Evolutionary conservation across 192 early-diverging fungal species (phyloP).

Genomic region (Helicostylum pulchrum): DNA sequence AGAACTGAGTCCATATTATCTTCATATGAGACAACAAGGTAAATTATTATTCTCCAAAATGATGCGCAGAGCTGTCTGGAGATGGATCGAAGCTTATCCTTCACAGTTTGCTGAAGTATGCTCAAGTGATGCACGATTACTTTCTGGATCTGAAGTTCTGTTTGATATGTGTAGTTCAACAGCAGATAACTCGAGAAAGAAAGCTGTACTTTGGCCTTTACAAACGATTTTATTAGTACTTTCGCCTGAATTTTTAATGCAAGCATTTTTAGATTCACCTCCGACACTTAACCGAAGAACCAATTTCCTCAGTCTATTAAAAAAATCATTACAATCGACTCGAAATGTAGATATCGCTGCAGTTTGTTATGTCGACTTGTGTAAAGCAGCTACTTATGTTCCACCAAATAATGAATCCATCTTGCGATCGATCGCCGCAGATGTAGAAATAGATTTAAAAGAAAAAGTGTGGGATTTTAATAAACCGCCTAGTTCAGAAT

Average conservation of each 20-base stretch:
- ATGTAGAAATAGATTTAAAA: constrained; percentile 68
- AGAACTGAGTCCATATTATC: constrained; percentile 49
- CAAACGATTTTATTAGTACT: constrained; percentile 78
- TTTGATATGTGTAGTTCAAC: constrained; percentile 69
- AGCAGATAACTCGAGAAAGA: constrained; percentile 51
- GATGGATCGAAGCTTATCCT: constrained; percentile 83
- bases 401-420: constrained; percentile 55
- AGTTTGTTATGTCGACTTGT: constrained; percentile 71
- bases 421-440: constrained; percentile 55
- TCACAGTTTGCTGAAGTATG: constrained; percentile 76
- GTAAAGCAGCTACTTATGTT: constrained; percentile 64
- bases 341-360: constrained; percentile 59
- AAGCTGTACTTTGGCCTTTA: constrained; percentile 78
- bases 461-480: constrained; percentile 35
- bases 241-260: constrained; percentile 72
- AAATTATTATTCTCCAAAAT: constrained; percentile 70
- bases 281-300: constrained; percentile 48
- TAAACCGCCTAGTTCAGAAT: not conserved
- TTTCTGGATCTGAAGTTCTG: constrained; percentile 63
- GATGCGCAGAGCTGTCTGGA: constrained; percentile 84
- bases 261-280: constrained; percentile 51
- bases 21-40: constrained; percentile 56
- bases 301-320: constrained; percentile 49
- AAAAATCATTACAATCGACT: constrained; percentile 47
- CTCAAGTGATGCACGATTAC: constrained; percentile 44